phyloP scores from a whole-genome alignment of 768 basidiomycete genomes.

The Hygrophorus pudorinus region DNA sequence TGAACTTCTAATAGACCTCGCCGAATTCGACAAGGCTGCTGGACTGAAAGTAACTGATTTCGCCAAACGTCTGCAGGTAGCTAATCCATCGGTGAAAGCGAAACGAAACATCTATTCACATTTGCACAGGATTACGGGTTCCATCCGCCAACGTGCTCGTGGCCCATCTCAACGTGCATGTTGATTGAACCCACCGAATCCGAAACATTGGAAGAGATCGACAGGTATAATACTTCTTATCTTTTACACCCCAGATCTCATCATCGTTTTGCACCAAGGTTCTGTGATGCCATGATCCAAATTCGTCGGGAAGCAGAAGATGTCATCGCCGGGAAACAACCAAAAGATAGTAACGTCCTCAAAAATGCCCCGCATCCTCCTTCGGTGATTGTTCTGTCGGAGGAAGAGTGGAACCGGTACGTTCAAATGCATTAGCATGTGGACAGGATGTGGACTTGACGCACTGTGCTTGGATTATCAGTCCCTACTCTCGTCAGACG shows the following conservation, averaged over 20 bases:
- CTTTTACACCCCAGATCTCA: background rate
- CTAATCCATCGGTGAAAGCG: background rate
- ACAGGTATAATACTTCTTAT: slow-evolving; percentile 39
- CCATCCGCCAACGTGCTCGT: slow-evolving; percentile 96
- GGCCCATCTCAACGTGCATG: slow-evolving; percentile 97
- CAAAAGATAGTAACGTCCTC: slow-evolving; percentile 83
- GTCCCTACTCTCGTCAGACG: slow-evolving; percentile 81
- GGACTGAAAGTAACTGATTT: slow-evolving; percentile 93
- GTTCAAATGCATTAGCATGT: slow-evolving; percentile 13
- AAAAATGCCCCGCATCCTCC: slow-evolving; percentile 93
- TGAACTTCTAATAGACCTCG: slow-evolving; percentile 90
- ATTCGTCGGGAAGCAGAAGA: slow-evolving; percentile 90
- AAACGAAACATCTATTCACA: background rate
- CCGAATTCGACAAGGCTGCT: slow-evolving; percentile 85
- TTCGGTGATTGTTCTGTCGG: slow-evolving; percentile 57
- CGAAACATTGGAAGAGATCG: slow-evolving; percentile 87
- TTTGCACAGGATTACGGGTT: slow-evolving; percentile 76
- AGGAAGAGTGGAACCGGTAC: slow-evolving; percentile 80
- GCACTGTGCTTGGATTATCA: slow-evolving; percentile 18
- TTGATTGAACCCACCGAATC: slow-evolving; percentile 97
- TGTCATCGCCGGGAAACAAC: slow-evolving; percentile 77
- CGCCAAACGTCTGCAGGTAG: slow-evolving; percentile 87
- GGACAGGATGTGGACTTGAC: too few species aligned
- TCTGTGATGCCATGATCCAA: slow-evolving; percentile 97
- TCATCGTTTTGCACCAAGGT: slow-evolving; percentile 35